phyloP scores from a whole-genome alignment of 106 monocot species.

The Phalaenopsis equestris region DNA sequence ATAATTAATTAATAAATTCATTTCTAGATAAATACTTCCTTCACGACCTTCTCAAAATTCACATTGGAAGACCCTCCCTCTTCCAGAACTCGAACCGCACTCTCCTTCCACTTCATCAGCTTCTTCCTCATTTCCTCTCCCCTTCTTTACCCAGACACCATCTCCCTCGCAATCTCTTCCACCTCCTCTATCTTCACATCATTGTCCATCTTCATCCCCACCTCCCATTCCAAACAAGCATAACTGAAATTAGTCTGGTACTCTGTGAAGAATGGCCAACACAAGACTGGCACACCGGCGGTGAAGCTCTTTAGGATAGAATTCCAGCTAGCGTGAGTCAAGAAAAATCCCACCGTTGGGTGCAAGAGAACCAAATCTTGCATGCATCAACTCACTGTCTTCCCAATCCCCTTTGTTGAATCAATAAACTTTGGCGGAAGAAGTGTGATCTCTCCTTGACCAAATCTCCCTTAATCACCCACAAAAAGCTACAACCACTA shows the following conservation, averaged over 20 bases:
- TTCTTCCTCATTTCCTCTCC: conserved; percentile 4
- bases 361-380: conserved; percentile 22
- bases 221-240: conserved; percentile 5
- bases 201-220: conserved; percentile 12
- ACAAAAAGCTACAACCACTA: too few relatives aligned
- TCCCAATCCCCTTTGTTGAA: conserved; percentile 6
- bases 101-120: conserved; percentile 7
- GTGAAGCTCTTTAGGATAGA: conserved; percentile 19
- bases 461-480: too few relatives aligned
- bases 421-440: conserved; percentile 16
- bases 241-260: conserved; percentile 9
- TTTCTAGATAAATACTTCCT: background rate
- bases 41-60: background rate
- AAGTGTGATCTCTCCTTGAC: background rate
- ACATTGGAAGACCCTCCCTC: background rate
- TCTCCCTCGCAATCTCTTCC: background rate
- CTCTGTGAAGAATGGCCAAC: conserved; percentile 27
- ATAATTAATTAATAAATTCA: too few relatives aligned
- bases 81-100: background rate
- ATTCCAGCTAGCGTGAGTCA: conserved; percentile 29
- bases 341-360: conserved; percentile 19
- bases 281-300: conserved; percentile 21
- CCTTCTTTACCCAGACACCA: background rate
- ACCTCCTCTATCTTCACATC: conserved; percentile 12
- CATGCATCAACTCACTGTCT: conserved; percentile 18